Evolutionary conservation across 2,329 filamentous ascomycete genomes (phyloP), one percentile per base, ranked within the genome.

Genomic region (Daldinia sp.): DNA sequence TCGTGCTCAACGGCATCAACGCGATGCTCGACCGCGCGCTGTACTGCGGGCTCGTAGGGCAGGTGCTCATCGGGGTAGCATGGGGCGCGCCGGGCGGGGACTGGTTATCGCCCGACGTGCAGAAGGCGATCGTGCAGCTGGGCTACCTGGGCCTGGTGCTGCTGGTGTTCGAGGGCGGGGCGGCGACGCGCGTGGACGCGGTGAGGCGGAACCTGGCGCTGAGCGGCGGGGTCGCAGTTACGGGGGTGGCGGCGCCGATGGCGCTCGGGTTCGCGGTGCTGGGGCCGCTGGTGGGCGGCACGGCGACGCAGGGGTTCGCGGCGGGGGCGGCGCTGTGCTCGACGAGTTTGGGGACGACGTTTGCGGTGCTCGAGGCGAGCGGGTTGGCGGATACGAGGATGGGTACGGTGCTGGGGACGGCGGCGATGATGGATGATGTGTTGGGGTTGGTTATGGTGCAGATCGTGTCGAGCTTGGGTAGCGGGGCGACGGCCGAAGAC

Each of bases 381-480:
- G 83, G 83, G 0, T 78, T 85, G 3, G 77, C 76, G 1, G 71
- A 77, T 1, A 83, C 83, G 1, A 79, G 84, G 6, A 75, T 87
- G 4, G 85, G 93, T 81, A 63, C 88, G 80, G 87, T 96, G 0
- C 83, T 94, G 0, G 87, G 88, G 2, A 90, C 87, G 65, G 92
- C 92, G 0, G 93, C 92, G 0, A 92, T 96, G 87, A 87, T 96
- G 80, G 93, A 96, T 75, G 92, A 96, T 79, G 89, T 95, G 0
- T 86, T 92, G 1, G 92, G 92, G 0, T 81, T 95, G 9, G 87
- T 94, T 6, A 91, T 95, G 87, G 90, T 93, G 0, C 88, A 93
- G 71, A 86, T 95, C 51, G 90, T 96, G 23, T 87, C 90, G 0
- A 90, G 89, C 53, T 81, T 95, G 0, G 90, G 78, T 60, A 76